Percentiles rank a stretch among this genome's conserved stretches.
Evolutionary conservation across 805 yeast species (phyloP).

Genomic region (Saccharomycopsis fibuligera): DNA sequence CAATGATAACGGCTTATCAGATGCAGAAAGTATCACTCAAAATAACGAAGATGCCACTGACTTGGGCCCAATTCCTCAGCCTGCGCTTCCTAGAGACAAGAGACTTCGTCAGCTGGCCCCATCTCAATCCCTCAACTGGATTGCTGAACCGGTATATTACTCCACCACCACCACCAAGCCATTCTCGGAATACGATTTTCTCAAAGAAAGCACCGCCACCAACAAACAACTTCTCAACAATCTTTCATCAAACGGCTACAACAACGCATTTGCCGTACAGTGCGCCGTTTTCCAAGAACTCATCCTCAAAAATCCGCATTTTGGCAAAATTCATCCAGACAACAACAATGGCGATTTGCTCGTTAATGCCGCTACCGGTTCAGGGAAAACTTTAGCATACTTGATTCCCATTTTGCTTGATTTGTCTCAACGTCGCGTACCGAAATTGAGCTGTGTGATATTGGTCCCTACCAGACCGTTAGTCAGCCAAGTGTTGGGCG

Average conservation of each 20-base stretch:
- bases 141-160: slow-evolving; percentile 55
- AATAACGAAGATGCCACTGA: slow-evolving; percentile 34
- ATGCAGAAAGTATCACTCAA: slow-evolving; percentile 17
- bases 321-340: slow-evolving; percentile 31
- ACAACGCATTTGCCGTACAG: slow-evolving; percentile 72
- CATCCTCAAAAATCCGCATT: slow-evolving; percentile 35
- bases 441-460: slow-evolving; percentile 67
- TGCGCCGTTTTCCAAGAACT: slow-evolving; percentile 53
- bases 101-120: not conserved
- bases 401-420: slow-evolving; percentile 75
- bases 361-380: slow-evolving; percentile 92
- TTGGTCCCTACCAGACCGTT: slow-evolving; percentile 89
- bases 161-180: slow-evolving; percentile 40
- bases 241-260: slow-evolving; percentile 40
- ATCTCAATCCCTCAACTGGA: slow-evolving; percentile 48
- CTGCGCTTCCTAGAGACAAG: slow-evolving; percentile 53
- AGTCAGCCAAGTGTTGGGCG: slow-evolving; percentile 70
- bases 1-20: slow-evolving; percentile 24
- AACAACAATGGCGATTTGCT: slow-evolving; percentile 61
- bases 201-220: not conserved
- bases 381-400: slow-evolving; percentile 92
- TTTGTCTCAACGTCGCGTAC: slow-evolving; percentile 56
- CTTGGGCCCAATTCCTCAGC: slow-evolving; percentile 81
- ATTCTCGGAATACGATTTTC: slow-evolving; percentile 34
- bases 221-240: slow-evolving; percentile 31